Percentiles rank a stretch among this genome's conserved stretches.
These are phyloP conservation scores for Metschnikowia noctiluminum DNA, from an alignment of 805 yeast species.

Conservation along the genomic window DNA sequence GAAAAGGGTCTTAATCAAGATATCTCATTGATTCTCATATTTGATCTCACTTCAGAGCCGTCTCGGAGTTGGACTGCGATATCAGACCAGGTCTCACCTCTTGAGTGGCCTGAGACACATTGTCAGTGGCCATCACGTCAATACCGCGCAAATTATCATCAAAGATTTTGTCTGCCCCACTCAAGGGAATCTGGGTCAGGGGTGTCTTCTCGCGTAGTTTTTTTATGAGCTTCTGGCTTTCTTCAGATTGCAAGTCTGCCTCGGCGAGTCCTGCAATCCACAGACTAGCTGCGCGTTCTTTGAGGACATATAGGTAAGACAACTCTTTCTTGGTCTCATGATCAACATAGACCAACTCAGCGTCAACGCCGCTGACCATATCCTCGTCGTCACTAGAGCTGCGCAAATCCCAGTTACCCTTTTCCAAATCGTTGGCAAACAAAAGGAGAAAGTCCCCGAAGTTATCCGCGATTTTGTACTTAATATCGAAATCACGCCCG, in stretches of 20 bases:
- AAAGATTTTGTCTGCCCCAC: conserved; percentile 28
- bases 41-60: too few relatives aligned
- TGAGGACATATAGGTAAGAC: conserved; percentile 41
- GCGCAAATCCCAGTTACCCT: conserved; percentile 72
- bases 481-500: conserved; percentile 92
- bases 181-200: conserved; percentile 7
- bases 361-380: conserved; percentile 55
- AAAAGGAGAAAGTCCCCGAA: conserved; percentile 86
- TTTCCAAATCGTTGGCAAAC: conserved; percentile 84
- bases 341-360: conserved; percentile 69
- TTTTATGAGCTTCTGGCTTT: conserved; percentile 3
- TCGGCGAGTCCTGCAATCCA: conserved; percentile 30
- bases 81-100: background rate
- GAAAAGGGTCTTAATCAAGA: too few relatives aligned
- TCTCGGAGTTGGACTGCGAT: too few relatives aligned
- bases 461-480: conserved; percentile 78
- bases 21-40: too few relatives aligned
- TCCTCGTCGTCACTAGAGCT: conserved; percentile 41
- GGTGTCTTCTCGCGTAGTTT: conserved; percentile 6
- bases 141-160: conserved; percentile 27
- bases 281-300: conserved; percentile 27
- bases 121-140: conserved; percentile 18
- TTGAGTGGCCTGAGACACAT: background rate
- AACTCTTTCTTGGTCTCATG: conserved; percentile 44
- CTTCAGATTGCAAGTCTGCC: conserved; percentile 9